These are phyloP conservation scores for Withania somnifera DNA, from an alignment of 305 asterid genomes.

Conservation along the genomic window DNA sequence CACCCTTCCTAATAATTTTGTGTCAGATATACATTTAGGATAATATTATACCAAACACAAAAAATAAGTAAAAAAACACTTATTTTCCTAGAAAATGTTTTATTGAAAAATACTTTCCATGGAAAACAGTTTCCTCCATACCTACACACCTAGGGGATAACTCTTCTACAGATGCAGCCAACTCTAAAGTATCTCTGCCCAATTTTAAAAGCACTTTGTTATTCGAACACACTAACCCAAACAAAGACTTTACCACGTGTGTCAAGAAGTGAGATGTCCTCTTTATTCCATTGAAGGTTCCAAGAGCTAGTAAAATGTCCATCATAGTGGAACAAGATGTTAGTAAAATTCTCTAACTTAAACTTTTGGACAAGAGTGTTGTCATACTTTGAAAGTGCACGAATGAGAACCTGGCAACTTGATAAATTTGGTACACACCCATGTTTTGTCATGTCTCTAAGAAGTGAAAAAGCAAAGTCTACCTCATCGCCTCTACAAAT, in stretches of 20 bases:
- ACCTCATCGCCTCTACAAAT: constrained; percentile 53
- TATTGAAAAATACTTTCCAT: too few relatives aligned
- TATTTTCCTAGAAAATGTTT: too few relatives aligned
- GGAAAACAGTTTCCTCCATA: too few relatives aligned
- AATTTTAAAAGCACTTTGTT: background rate
- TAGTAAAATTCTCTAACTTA: too few relatives aligned
- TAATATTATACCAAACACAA: too few relatives aligned
- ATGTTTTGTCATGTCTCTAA: constrained; percentile 74
- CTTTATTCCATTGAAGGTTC: background rate
- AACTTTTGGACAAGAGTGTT: too few relatives aligned
- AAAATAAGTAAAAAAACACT: too few relatives aligned
- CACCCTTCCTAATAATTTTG: too few relatives aligned
- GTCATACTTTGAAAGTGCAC: constrained; percentile 24
- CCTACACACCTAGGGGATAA: too few relatives aligned
- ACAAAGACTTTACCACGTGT: background rate
- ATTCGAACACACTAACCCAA: background rate
- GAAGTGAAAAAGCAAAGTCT: constrained; percentile 62
- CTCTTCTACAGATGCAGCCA: background rate
- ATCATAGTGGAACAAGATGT: background rate
- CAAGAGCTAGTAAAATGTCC: background rate
- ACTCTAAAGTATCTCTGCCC: background rate
- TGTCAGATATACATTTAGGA: too few relatives aligned
- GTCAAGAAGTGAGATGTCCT: background rate
- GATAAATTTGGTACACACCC: constrained; percentile 74
- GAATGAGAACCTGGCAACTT: constrained; percentile 63